Evolutionary conservation across 129 eudicot genomes (phyloP).

Genomic region (Chrysanthemum seticuspe): DNA sequence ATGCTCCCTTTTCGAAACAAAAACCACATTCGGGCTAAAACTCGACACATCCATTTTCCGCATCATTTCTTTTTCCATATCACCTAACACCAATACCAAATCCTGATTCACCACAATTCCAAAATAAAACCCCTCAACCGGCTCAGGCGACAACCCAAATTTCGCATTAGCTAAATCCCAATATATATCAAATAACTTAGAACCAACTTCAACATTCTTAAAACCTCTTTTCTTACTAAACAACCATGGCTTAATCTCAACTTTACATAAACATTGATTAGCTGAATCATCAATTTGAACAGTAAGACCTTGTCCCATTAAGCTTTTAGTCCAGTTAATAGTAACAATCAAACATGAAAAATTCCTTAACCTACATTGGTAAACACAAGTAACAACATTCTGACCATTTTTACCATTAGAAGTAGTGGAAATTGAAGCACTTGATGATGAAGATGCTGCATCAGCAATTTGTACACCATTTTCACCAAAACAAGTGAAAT

Average conservation of each 20-base stretch:
- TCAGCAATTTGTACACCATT: constrained; percentile 76
- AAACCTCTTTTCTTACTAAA: constrained; percentile 65
- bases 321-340: constrained; percentile 61
- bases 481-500: constrained; percentile 80
- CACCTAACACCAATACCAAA: constrained; percentile 56
- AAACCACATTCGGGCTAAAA: constrained; percentile 32
- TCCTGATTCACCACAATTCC: constrained; percentile 51
- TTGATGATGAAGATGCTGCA: constrained; percentile 51
- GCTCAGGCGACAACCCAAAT: constrained; percentile 74
- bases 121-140: constrained; percentile 58
- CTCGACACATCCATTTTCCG: constrained; percentile 41
- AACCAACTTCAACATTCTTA: constrained; percentile 40
- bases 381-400: constrained; percentile 68
- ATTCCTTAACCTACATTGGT: constrained; percentile 52
- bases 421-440: constrained; percentile 17
- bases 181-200: constrained; percentile 43
- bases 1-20: constrained; percentile 61
- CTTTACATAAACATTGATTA: constrained; percentile 43
- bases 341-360: constrained; percentile 53
- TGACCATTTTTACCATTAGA: constrained; percentile 41
- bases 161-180: constrained; percentile 69
- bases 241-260: constrained; percentile 67
- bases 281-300: constrained; percentile 52
- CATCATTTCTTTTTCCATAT: constrained; percentile 47
- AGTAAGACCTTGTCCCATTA: constrained; percentile 82